Conservation (phyloP, 345 rosid genomes). For the Clarkia xantiana region DNA sequence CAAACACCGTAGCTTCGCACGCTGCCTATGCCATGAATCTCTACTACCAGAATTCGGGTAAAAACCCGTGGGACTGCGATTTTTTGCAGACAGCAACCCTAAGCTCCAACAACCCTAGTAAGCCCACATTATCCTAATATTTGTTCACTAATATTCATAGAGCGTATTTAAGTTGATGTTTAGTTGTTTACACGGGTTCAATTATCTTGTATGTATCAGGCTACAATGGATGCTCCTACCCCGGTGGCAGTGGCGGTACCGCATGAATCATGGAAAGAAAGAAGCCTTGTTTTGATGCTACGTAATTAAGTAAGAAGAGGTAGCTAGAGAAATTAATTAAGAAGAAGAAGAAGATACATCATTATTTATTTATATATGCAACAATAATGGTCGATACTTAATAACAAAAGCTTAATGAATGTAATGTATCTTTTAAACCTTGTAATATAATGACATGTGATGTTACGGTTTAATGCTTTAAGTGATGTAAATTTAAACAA, state of each 20-base stretch:
- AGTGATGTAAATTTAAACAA: too few relatives aligned
- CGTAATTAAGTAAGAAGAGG: neutral
- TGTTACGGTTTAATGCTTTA: too few relatives aligned
- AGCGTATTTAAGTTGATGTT: neutral
- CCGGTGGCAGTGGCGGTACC: neutral
- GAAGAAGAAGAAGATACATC: too few relatives aligned
- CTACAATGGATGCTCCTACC: neutral
- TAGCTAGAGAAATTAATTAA: too few relatives aligned
- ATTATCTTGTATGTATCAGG: conserved; percentile 1
- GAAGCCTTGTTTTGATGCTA: neutral
- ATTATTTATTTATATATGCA: too few relatives aligned
- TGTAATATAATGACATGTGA: too few relatives aligned
- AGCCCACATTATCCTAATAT: conserved; percentile 1
- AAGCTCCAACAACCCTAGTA: conserved; percentile 31
- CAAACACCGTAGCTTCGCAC: conserved; percentile 49
- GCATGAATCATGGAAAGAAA: neutral
- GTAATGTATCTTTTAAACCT: too few relatives aligned
- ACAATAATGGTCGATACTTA: too few relatives aligned
- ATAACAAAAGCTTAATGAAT: too few relatives aligned
- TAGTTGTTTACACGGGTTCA: neutral
- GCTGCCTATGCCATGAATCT: conserved; percentile 77
- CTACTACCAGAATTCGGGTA: conserved; percentile 41
- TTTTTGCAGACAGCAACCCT: conserved; percentile 58
- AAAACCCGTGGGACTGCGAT: conserved; percentile 47
- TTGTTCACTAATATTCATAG: neutral